A percentile compares a stretch with the other conserved stretches of the same genome.
These are phyloP conservation scores for Penicillium sp. DNA, from an alignment of 2,329 filamentous ascomycete genomes.

Conservation along the genomic window DNA sequence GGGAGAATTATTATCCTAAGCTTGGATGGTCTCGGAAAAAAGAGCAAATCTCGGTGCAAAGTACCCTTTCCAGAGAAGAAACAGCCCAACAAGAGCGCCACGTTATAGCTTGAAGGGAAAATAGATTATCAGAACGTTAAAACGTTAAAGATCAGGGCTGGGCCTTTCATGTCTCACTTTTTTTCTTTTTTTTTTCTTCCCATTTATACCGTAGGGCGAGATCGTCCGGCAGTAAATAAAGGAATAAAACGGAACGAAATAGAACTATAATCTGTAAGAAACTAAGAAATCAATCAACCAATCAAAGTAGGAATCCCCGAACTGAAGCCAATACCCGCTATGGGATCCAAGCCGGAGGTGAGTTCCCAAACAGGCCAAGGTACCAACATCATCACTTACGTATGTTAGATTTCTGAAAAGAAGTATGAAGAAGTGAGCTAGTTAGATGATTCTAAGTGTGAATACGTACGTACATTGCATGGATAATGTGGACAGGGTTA, in stretches of 20 bases:
- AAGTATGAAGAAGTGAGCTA: background rate
- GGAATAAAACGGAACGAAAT: background rate
- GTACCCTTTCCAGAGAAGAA: conserved; percentile 3
- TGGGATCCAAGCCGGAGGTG: conserved; percentile 11
- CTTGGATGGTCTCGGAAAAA: background rate
- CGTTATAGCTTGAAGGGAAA: background rate
- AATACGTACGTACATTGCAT: background rate
- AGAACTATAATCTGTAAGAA: background rate
- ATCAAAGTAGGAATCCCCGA: background rate
- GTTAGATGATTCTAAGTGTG: background rate
- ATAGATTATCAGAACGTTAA: background rate
- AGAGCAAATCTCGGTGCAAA: background rate
- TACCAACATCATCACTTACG: conserved; percentile 22
- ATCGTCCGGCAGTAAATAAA: background rate
- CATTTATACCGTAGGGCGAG: conserved; percentile 4
- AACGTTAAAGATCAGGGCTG: conserved; percentile 5
- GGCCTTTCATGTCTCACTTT: background rate
- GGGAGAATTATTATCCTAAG: background rate
- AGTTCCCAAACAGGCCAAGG: conserved; percentile 13
- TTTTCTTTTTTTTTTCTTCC: background rate
- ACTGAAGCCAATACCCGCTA: conserved; percentile 5
- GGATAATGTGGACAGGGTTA: background rate
- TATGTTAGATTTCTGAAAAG: conserved; percentile 10
- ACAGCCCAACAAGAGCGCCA: background rate
- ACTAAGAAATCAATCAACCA: conserved; percentile 1